Evolutionary conservation across 371 early-diverging fungal genomes (phyloP).

Genomic region (Mucor ambiguus): DNA sequence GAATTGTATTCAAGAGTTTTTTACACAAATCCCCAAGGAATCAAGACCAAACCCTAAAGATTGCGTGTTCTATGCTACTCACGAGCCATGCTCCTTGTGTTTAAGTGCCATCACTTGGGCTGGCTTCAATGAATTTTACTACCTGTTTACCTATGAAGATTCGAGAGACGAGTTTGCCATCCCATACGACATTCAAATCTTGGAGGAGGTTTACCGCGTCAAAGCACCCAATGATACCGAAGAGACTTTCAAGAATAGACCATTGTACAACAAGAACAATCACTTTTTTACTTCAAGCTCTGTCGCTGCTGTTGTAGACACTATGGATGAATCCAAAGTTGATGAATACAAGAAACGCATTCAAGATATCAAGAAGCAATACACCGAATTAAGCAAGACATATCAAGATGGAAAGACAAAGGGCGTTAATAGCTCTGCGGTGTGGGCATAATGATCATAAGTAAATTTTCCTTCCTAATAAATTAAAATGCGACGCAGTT

Average conservation of each 20-base stretch:
- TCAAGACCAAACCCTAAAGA: conserved; percentile 20
- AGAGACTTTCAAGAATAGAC: conserved; percentile 16
- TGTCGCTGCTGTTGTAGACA: background rate
- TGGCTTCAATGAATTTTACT: conserved; percentile 20
- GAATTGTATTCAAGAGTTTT: conserved; percentile 18
- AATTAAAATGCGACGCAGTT: too few species aligned
- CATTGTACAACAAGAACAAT: conserved; percentile 17
- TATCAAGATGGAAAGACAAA: conserved; percentile 16
- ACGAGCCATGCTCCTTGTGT: conserved; percentile 20
- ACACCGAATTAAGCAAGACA: conserved; percentile 8
- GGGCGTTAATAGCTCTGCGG: conserved; percentile 15
- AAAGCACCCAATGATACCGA: conserved; percentile 18
- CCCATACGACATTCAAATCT: conserved; percentile 19
- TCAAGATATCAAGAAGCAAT: conserved; percentile 2
- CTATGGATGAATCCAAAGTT: background rate
- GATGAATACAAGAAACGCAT: conserved; percentile 1
- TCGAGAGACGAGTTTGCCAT: conserved; percentile 22
- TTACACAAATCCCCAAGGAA: conserved; percentile 21
- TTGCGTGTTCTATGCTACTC: conserved; percentile 20
- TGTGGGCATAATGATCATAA: conserved; percentile 11
- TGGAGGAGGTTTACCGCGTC: conserved; percentile 20
- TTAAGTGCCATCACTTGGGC: conserved; percentile 23
- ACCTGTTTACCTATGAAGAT: conserved; percentile 17
- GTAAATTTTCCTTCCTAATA: background rate
- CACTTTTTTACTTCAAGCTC: conserved; percentile 15